These are phyloP conservation scores for Zygotorulaspora danielsina DNA, from an alignment of 805 yeast genomes.

Conservation along the genomic window DNA sequence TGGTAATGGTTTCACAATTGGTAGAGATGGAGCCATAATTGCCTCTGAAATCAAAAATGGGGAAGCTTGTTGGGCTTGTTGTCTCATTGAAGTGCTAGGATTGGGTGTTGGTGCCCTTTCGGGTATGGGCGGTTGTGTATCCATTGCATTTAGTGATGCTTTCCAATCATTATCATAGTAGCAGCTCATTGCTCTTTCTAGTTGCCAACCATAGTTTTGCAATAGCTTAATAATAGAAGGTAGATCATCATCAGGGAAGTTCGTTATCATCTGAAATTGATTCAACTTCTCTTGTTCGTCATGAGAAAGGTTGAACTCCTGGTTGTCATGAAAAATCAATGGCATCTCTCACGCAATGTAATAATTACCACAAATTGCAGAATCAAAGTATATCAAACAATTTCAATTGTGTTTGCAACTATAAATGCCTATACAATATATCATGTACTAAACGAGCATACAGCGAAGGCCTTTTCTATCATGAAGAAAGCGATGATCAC, in stretches of 20 bases:
- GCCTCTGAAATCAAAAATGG: conserved; percentile 11
- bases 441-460: too few relatives aligned
- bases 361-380: too few relatives aligned
- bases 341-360: conserved; percentile 23
- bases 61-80: conserved; percentile 1
- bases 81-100: conserved; percentile 8
- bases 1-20: conserved; percentile 35
- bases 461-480: too few relatives aligned
- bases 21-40: conserved; percentile 29
- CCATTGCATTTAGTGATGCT: conserved; percentile 10
- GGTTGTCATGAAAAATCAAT: conserved; percentile 19
- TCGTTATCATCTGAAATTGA: conserved; percentile 49
- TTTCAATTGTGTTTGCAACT: background rate
- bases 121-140: conserved; percentile 10
- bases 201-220: conserved; percentile 52
- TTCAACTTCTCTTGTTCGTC: conserved; percentile 43
- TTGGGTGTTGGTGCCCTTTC: conserved; percentile 14
- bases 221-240: conserved; percentile 46
- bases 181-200: conserved; percentile 57
- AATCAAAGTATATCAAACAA: too few relatives aligned
- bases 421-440: background rate
- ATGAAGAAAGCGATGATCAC: too few relatives aligned
- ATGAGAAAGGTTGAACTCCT: conserved; percentile 35
- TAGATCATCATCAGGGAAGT: conserved; percentile 45
- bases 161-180: conserved; percentile 56